These are phyloP conservation scores for Cryptococcus sp. DNA, from an alignment of 1,284 basidiomycete species.

Conservation along the genomic window DNA sequence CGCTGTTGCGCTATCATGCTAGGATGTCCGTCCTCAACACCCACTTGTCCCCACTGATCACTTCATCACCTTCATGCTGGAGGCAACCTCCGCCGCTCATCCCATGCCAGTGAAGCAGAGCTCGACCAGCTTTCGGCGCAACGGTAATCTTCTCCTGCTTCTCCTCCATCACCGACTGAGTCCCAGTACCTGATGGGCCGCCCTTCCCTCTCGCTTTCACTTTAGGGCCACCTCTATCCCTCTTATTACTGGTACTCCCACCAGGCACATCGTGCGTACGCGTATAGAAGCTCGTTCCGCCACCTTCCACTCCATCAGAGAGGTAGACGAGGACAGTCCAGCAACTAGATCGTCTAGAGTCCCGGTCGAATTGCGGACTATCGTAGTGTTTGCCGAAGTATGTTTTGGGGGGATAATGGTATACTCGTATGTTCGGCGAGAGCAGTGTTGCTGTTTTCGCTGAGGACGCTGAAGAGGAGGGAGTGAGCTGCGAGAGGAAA, in stretches of 20 bases:
- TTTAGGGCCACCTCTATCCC: constrained; percentile 2
- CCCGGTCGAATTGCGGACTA: constrained; percentile 20
- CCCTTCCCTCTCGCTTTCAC: constrained; percentile 38
- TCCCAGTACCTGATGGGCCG: background rate
- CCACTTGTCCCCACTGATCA: constrained; percentile 70
- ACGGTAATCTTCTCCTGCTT: constrained; percentile 60
- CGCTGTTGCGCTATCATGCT: constrained; percentile 28
- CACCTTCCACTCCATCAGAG: constrained; percentile 71
- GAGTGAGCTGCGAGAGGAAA: constrained; percentile 57
- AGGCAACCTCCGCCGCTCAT: constrained; percentile 70
- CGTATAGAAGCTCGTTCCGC: constrained; percentile 73
- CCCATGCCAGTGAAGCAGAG: constrained; percentile 73
- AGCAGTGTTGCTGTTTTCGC: constrained; percentile 16
- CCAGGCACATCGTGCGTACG: constrained; percentile 18
- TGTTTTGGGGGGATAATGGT: constrained; percentile 38
- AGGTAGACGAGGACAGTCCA: constrained; percentile 82
- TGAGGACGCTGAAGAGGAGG: constrained; percentile 13
- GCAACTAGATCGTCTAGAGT: constrained; percentile 48
- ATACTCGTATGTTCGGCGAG: constrained; percentile 53
- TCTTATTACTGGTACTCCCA: constrained; percentile 32
- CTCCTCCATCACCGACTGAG: background rate
- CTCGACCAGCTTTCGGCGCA: constrained; percentile 66
- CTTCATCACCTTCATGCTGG: constrained; percentile 72
- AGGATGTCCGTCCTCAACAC: constrained; percentile 74
- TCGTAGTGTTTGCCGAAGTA: constrained; percentile 45